Evolutionary conservation across 2,329 filamentous ascomycete genomes (phyloP), one percentile per base, ranked within the genome.

Genomic region (Aspergillus quadricinctus): DNA sequence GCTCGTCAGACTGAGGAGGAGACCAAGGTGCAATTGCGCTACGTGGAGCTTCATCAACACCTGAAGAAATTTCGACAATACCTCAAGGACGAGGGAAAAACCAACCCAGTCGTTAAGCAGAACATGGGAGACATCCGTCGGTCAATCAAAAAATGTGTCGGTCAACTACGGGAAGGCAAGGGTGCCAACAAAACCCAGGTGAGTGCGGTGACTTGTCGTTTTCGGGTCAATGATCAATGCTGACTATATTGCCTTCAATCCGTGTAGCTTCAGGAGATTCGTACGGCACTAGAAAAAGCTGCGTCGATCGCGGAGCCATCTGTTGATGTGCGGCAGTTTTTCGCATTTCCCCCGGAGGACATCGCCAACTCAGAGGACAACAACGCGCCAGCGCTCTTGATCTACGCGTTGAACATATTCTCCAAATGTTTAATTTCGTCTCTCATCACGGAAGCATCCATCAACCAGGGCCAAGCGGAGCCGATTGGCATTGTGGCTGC

Each of bases 341-440:
- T 87, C 46, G 75, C 73, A 25, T 73, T 75, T 37, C 76, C 77
- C 1, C 72, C 77, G 3, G 62, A 64, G 4, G 64, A 71, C 25
- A 71, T 75, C 46, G 69, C 69, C 57, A 62, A 70, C 54, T 63
- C 70, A n/a, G 65, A 73, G 17, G 72, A 75, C 35, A 82, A 80
- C 23, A 76, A 81, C 21, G 74, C 89, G 23, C 87, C 89, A 0
- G 81, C 83, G 1, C 74, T 89, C 5, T 83, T 90, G 60, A 76
- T 95, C 27, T 95, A 92, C 69, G 80, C 90, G 1, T 79, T 95
- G 55, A 92, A 89, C 64, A 85, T 88, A 51, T 87, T 92, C 61
- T 79, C 87, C 63, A 95, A 96, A 72, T 79, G 80, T 46, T 79
- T 92, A 55, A 80, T 94, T 57, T 82, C 81, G 49, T 89, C 92